A percentile compares a stretch with the other conserved stretches of the same genome.
Evolutionary conservation across 257 asterid species (phyloP).

Genomic region (Solanum chmielewskii): DNA sequence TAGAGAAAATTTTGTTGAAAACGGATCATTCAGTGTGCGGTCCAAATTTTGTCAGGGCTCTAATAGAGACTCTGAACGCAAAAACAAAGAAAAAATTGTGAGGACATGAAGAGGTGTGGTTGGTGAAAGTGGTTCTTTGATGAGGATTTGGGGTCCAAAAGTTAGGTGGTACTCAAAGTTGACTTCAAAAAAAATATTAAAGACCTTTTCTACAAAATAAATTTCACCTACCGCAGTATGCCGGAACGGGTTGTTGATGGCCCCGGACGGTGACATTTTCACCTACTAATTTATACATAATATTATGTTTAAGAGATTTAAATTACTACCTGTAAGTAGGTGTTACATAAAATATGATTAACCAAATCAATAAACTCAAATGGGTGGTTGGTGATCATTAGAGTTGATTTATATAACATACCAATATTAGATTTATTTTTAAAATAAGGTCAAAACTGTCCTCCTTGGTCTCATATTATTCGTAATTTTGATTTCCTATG

Average conservation of each 20-base stretch:
- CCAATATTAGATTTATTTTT: background rate
- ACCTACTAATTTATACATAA: conserved; percentile 5
- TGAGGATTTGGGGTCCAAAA: conserved; percentile 9
- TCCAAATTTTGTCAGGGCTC: too few relatives aligned
- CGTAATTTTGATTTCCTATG: background rate
- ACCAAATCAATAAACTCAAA: background rate
- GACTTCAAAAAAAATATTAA: background rate
- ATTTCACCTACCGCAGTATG: conserved; percentile 22
- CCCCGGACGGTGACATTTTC: background rate
- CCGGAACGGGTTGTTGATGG: conserved; percentile 7
- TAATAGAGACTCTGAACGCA: too few relatives aligned
- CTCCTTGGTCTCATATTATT: background rate
- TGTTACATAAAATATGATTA: background rate
- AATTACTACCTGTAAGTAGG: background rate
- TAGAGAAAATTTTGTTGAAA: too few relatives aligned
- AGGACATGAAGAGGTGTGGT: conserved; percentile 25
- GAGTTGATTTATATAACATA: background rate
- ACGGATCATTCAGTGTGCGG: rapidly evolving
- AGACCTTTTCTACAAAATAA: conserved; percentile 5
- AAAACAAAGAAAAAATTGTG: background rate
- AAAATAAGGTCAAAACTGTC: background rate
- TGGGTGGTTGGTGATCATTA: background rate
- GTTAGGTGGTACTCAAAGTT: conserved; percentile 24
- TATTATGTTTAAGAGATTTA: background rate
- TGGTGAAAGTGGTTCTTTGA: conserved; percentile 33